Base-by-base conservation (phyloP, 305 asterid species). In the Fraxinus nigra region DNA sequence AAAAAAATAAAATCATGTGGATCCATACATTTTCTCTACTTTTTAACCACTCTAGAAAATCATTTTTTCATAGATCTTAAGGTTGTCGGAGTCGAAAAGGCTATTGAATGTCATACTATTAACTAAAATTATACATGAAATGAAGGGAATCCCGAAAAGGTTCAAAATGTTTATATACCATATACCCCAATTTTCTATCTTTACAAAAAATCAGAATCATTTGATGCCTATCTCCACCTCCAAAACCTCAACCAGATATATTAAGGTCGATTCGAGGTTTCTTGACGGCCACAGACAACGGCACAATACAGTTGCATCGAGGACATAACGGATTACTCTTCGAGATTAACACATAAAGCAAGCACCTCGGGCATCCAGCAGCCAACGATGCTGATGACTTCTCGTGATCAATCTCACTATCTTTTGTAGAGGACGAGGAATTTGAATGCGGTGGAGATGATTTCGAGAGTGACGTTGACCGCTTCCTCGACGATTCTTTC, bases 251-350 rank as follows among this genome's bases (percentile, higher is more conserved):
- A 77, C 93, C 91, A 10, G 95, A 89, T 33, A 94, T 92, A 81
- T 94, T 95, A 40, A 95, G 97, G 82, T 95, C 97, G 18, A 95
- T 93, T 16, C 97, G 86, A 46, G 98, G 98, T 76, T 94, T 95
- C 89, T 95, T 95, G 3, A 83, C 86, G 1, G 85, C 14, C 18
- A 61, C 61, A 0, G 98, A 96, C 78, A 87, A 65, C 1, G 97
- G 97, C 72, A 95, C 97, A 1, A 79, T 56, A 4, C 83, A 70
- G 51, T 85, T 85, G 86, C 99, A 95, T 2, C 98, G 84, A 1
- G 98, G 99, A 88, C 99, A 95, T 82, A 75, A 89, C 0, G 98
- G 99, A 46, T 91, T 86, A 75, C 70, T 85, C 80, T 40, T 89
- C 0, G 93, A 85, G 76, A 93, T 87, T 20, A 95, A 88, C 35